These are phyloP conservation scores for Neophaeococcomyces mojaviensis DNA, from an alignment of 2,329 filamentous ascomycete species.

Conservation along the genomic window DNA sequence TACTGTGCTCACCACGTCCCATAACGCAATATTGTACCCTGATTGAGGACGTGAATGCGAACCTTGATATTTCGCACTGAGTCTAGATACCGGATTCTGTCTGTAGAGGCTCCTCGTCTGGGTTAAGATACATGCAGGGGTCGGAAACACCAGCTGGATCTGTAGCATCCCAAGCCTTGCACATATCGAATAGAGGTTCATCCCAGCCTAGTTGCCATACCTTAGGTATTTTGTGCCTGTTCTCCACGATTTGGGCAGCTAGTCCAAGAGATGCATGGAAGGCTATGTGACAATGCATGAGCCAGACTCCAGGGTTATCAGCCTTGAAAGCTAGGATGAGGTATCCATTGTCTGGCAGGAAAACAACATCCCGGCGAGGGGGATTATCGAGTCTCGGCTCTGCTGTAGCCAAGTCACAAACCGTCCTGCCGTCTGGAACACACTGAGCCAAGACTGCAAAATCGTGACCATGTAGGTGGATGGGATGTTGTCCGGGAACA, in stretches of 20 bases:
- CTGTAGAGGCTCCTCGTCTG: no score
- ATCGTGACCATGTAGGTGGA: slow-evolving; percentile 64
- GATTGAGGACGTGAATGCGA: no score
- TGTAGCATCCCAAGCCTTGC: no score
- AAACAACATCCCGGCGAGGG: slow-evolving; percentile 60
- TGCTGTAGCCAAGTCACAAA: slow-evolving; percentile 29
- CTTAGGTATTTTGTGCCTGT: no score
- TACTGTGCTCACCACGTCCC: no score
- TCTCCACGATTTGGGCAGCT: slow-evolving; percentile 46
- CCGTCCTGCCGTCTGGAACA: not conserved
- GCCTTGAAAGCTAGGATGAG: slow-evolving; percentile 51
- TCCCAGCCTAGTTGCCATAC: no score
- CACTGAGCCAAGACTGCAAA: slow-evolving; percentile 56
- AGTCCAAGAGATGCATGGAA: slow-evolving; percentile 64
- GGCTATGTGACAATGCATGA: slow-evolving; percentile 74
- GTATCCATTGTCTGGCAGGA: slow-evolving; percentile 57
- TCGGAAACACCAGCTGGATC: no score
- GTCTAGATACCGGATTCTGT: no score
- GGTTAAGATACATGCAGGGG: no score
- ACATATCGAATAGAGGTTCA: no score
- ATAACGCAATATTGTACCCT: no score
- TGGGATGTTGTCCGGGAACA: slow-evolving; percentile 42
- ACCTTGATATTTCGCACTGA: no score
- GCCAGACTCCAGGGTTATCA: slow-evolving; percentile 49
- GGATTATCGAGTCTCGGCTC: slow-evolving; percentile 51